Percentiles rank a stretch among this genome's conserved stretches.
Evolutionary conservation across 257 asterid species (phyloP).

Genomic region (Ophiorrhiza pumila): DNA sequence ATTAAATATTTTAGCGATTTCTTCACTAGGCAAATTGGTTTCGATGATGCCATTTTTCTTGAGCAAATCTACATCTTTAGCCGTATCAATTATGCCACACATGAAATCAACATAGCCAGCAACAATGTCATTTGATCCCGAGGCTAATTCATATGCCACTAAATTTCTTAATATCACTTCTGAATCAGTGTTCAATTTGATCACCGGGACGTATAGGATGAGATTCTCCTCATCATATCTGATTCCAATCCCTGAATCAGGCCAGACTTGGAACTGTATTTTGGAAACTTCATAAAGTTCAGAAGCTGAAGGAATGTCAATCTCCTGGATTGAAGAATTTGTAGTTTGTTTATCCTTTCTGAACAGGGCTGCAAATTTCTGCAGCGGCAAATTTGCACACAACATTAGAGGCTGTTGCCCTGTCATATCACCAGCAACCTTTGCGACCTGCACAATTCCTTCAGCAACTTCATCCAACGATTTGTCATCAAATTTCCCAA

Average conservation of each 20-base stretch:
- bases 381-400: constrained; percentile 11
- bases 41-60: neutral
- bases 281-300: constrained; percentile 23
- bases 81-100: constrained; percentile 26
- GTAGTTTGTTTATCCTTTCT: neutral
- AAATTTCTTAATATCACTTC: constrained; percentile 27
- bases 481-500: neutral
- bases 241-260: constrained; percentile 28
- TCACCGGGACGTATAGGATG: constrained; percentile 3
- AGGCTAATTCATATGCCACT: constrained; percentile 25
- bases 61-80: constrained; percentile 21
- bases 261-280: constrained; percentile 18
- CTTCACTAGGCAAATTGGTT: constrained; percentile 7
- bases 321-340: constrained; percentile 18
- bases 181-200: neutral
- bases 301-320: constrained; percentile 34
- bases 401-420: neutral
- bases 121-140: constrained; percentile 4
- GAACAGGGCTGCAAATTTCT: neutral
- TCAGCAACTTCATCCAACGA: neutral
- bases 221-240: constrained; percentile 1
- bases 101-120: constrained; percentile 23
- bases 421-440: neutral
- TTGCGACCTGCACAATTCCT: constrained; percentile 15
- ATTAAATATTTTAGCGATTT: constrained; percentile 20